Percentiles rank a stretch among this genome's conserved stretches.
These are phyloP conservation scores for Ormosia semicastrata DNA, from an alignment of 306 rosid genomes.

Conservation along the genomic window DNA sequence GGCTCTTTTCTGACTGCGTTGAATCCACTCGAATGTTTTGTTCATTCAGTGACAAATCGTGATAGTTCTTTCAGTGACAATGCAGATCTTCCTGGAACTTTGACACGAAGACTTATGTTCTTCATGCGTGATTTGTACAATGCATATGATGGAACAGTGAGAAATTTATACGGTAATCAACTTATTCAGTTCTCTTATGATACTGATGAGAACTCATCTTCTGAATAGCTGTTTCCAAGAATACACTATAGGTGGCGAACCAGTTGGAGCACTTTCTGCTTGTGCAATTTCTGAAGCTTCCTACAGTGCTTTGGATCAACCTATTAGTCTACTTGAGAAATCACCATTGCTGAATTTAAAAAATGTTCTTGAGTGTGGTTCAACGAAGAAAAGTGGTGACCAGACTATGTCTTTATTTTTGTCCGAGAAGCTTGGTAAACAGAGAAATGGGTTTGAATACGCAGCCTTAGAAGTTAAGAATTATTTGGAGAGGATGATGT, in stretches of 20 bases:
- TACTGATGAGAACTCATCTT: slow-evolving; percentile 28
- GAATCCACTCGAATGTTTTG: slow-evolving; percentile 92
- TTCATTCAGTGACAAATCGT: slow-evolving; percentile 84
- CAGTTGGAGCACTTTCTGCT: slow-evolving; percentile 90
- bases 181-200: slow-evolving; percentile 70
- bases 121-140: slow-evolving; percentile 80
- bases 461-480: slow-evolving; percentile 78
- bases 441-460: slow-evolving; percentile 70
- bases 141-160: slow-evolving; percentile 92
- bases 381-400: slow-evolving; percentile 50
- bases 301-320: slow-evolving; percentile 94
- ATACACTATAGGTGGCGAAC: slow-evolving; percentile 55
- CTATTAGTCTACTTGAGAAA: slow-evolving; percentile 85
- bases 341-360: slow-evolving; percentile 91
- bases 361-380: slow-evolving; percentile 83
- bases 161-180: slow-evolving; percentile 83
- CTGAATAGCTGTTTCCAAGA: slow-evolving; percentile 22
- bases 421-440: slow-evolving; percentile 64
- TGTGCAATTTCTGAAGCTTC: slow-evolving; percentile 98
- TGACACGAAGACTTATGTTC: slow-evolving; percentile 78
- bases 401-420: slow-evolving; percentile 72
- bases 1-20: slow-evolving; percentile 79
- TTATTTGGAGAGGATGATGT: slow-evolving; percentile 67
- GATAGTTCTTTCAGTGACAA: slow-evolving; percentile 89
- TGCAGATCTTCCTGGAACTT: slow-evolving; percentile 95